Evolutionary conservation across 768 basidiomycete species (phyloP).

Genomic region (Leccinum ochraceum): DNA sequence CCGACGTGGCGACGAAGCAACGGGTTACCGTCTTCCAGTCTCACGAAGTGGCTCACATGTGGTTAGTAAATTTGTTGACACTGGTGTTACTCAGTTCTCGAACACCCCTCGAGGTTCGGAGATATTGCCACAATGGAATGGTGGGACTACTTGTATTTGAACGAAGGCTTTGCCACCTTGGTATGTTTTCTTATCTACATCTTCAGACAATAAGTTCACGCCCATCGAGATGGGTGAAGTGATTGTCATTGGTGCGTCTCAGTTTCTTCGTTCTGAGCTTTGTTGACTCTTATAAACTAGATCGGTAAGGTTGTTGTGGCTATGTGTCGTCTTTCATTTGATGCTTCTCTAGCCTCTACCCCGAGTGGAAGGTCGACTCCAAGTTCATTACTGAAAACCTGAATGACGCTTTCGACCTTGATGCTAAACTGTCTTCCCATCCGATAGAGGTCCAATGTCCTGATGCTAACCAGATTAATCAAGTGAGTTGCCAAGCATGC

Average conservation of each 20-base stretch:
- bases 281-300: constrained; percentile 34
- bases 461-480: constrained; percentile 82
- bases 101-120: constrained; percentile 62
- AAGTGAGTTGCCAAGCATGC: constrained; percentile 38
- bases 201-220: constrained; percentile 3
- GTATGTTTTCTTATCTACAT: constrained; percentile 40
- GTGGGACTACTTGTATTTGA: constrained; percentile 86
- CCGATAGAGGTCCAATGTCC: constrained; percentile 91
- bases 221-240: constrained; percentile 78
- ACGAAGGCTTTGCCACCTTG: constrained; percentile 89
- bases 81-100: neutral
- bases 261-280: neutral
- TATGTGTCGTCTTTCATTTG: neutral
- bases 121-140: constrained; percentile 93
- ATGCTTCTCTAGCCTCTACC: constrained; percentile 56
- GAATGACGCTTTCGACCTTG: constrained; percentile 74
- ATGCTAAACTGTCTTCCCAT: constrained; percentile 86
- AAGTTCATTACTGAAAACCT: constrained; percentile 81
- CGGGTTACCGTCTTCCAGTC: constrained; percentile 74
- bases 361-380: constrained; percentile 84
- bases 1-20: constrained; percentile 74
- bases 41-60: constrained; percentile 89
- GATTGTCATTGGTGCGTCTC: constrained; percentile 65
- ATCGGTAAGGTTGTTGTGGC: constrained; percentile 47
- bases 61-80: constrained; percentile 40